Evolutionary conservation across 1,139 yeast species (phyloP), one percentile per base, ranked within the genome.

Genomic region (Meyerozyma guilliermondii): DNA sequence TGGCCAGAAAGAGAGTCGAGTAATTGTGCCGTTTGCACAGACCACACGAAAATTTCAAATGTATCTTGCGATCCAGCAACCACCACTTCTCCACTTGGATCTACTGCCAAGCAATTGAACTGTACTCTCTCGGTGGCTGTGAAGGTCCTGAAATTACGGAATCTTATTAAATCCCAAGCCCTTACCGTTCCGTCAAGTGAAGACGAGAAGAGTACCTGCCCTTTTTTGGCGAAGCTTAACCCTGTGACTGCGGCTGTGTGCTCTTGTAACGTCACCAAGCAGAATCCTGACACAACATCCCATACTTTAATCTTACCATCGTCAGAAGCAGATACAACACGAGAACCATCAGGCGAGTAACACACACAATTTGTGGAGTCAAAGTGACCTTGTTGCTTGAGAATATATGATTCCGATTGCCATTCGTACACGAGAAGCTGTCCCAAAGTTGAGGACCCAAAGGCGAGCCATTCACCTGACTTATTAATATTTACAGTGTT

Each of bases 301-400:
- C 98, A 92, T 16, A 92, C 87, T 60, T 92, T 92, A 50, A 92
- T 86, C 55, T 89, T 91, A 40, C 99, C 99, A 59, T 92, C 99
- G 57, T 91, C 98, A 1, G 96, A 79, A 1, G 96, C 98, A 1
- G 98, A 91, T 1, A 91, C 95, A 7, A 92, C 75, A 52, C 91
- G 76, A 3, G 95, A 79, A 0, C 98, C 98, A 65, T 94, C 99
- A 0, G 98, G 97, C 0, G 98, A 87, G 56, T 92, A 92, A 31
- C 86, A 80, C 40, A 91, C 63, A 13, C 89, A 75, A 57, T 89
- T 92, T 62, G 91, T 79, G 0, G 96, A 73, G 60, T 92, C 98
- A 58, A 87, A 92, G 64, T 92, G 98, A 10, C 98, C 97, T 63
- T 94, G 98, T 60, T 92, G 98, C 60, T 92, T 91, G 51, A 92